Conservation (phyloP, 306 rosid species). For the Inga laurina region DNA sequence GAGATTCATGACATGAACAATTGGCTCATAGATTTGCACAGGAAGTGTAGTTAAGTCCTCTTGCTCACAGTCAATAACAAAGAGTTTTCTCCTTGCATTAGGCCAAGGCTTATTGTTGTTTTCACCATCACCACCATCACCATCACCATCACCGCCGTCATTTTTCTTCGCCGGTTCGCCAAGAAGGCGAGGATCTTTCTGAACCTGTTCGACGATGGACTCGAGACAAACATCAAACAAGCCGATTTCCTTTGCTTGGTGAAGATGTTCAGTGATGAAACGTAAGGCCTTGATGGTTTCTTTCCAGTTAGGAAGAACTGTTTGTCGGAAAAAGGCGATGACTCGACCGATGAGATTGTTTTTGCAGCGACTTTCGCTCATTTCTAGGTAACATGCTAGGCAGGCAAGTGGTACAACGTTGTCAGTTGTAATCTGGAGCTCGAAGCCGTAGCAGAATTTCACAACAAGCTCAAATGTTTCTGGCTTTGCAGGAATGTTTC, state of each 20-base stretch:
- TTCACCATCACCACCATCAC: not conserved
- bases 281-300: slow-evolving; percentile 50
- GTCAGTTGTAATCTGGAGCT: slow-evolving; percentile 38
- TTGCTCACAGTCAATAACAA: slow-evolving; percentile 33
- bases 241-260: slow-evolving; percentile 43
- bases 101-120: slow-evolving; percentile 13
- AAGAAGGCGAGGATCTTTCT: slow-evolving; percentile 41
- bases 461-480: slow-evolving; percentile 48
- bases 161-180: slow-evolving; percentile 41
- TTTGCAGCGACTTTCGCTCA: slow-evolving; percentile 50
- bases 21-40: slow-evolving; percentile 45
- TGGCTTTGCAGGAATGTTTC: slow-evolving; percentile 35
- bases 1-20: slow-evolving; percentile 40
- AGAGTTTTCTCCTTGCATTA: slow-evolving; percentile 50
- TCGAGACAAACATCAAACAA: slow-evolving; percentile 46
- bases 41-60: slow-evolving; percentile 52
- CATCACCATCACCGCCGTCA: not conserved
- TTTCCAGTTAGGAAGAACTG: slow-evolving; percentile 54
- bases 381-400: slow-evolving; percentile 45
- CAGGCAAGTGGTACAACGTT: slow-evolving; percentile 50
- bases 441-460: slow-evolving; percentile 52
- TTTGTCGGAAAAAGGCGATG: slow-evolving; percentile 36
- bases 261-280: slow-evolving; percentile 36
- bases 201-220: slow-evolving; percentile 43
- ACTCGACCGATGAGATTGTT: slow-evolving; percentile 44